Percentiles rank a stretch among this genome's conserved stretches.
phyloP scores from a whole-genome alignment of 2,329 filamentous ascomycete genomes.

The Colletotrichum trifolii region DNA sequence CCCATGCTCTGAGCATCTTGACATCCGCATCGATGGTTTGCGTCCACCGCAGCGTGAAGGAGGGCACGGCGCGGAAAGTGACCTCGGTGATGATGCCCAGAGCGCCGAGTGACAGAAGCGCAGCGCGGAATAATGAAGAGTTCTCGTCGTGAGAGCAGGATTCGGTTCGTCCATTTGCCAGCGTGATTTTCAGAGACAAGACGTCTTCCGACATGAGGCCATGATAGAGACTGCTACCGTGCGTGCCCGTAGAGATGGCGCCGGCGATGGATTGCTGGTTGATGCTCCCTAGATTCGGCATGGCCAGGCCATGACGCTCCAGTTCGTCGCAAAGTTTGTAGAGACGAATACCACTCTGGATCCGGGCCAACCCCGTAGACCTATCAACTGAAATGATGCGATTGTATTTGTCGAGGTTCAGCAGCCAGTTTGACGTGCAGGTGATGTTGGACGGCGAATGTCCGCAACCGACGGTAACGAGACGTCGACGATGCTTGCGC shows the following conservation, averaged over 20 bases:
- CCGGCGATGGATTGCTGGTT: slow-evolving; percentile 94
- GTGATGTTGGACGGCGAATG: slow-evolving; percentile 94
- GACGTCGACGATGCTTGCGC: slow-evolving; percentile 79
- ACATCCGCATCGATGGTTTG: slow-evolving; percentile 81
- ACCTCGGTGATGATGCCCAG: slow-evolving; percentile 92
- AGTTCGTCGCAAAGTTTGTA: slow-evolving; percentile 78
- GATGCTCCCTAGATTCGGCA: slow-evolving; percentile 95
- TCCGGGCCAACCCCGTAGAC: slow-evolving; percentile 73
- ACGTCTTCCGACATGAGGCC: slow-evolving; percentile 87
- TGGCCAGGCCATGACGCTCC: slow-evolving; percentile 79
- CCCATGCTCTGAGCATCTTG: slow-evolving; percentile 78
- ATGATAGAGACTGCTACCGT: slow-evolving; percentile 87
- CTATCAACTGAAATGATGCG: slow-evolving; percentile 77
- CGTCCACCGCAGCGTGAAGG: slow-evolving; percentile 87
- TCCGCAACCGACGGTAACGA: slow-evolving; percentile 88
- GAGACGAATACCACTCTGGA: slow-evolving; percentile 90
- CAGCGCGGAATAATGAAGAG: slow-evolving; percentile 85
- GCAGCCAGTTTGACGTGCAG: slow-evolving; percentile 92
- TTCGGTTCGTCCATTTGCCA: slow-evolving; percentile 81
- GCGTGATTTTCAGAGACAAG: slow-evolving; percentile 78
- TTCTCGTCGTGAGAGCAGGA: slow-evolving; percentile 77
- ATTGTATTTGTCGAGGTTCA: slow-evolving; percentile 89
- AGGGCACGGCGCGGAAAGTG: slow-evolving; percentile 82
- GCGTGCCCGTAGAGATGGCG: slow-evolving; percentile 91
- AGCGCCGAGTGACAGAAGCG: slow-evolving; percentile 87